These are phyloP conservation scores for Endocarpon pusillum DNA, from an alignment of 495 filamentous ascomycete species.

Conservation along the genomic window DNA sequence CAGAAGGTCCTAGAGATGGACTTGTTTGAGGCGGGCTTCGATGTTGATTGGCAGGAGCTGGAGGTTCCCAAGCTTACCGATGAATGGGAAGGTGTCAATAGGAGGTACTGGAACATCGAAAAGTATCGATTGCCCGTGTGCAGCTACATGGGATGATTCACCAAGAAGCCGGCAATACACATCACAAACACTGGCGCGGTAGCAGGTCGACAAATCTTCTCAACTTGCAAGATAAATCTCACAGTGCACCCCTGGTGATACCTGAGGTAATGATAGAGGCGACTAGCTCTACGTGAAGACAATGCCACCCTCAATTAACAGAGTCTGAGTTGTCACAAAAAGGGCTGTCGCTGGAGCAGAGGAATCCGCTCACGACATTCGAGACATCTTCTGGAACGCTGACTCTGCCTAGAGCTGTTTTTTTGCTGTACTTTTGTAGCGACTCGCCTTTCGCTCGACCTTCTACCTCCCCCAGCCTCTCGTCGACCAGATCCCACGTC, in stretches of 20 bases:
- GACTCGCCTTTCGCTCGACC: constrained; percentile 33
- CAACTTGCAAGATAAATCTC: no score
- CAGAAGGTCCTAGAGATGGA: constrained; percentile 85
- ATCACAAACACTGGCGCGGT: no score
- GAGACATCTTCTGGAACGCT: constrained; percentile 42
- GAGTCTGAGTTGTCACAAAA: constrained; percentile 46
- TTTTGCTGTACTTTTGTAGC: constrained; percentile 27
- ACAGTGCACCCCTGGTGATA: no score
- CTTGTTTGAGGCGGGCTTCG: constrained; percentile 76
- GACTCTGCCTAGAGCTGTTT: constrained; percentile 31
- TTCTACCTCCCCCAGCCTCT: constrained; percentile 26
- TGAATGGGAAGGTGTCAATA: constrained; percentile 72
- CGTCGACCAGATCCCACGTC: constrained; percentile 45
- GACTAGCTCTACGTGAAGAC: constrained; percentile 22
- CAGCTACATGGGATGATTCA: no score
- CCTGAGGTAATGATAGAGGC: neutral
- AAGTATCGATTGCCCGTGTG: constrained; percentile 60
- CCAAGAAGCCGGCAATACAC: no score
- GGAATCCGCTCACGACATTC: constrained; percentile 35
- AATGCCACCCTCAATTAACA: constrained; percentile 45
- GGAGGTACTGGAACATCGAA: constrained; percentile 75
- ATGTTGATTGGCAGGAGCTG: constrained; percentile 70
- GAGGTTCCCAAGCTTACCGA: constrained; percentile 40
- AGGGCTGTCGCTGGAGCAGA: constrained; percentile 35
- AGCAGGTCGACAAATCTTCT: no score